Evolutionary conservation across 2,329 filamentous ascomycete genomes (phyloP), one percentile per base, ranked within the genome.

Genomic region (Amesomyces nigricolor): DNA sequence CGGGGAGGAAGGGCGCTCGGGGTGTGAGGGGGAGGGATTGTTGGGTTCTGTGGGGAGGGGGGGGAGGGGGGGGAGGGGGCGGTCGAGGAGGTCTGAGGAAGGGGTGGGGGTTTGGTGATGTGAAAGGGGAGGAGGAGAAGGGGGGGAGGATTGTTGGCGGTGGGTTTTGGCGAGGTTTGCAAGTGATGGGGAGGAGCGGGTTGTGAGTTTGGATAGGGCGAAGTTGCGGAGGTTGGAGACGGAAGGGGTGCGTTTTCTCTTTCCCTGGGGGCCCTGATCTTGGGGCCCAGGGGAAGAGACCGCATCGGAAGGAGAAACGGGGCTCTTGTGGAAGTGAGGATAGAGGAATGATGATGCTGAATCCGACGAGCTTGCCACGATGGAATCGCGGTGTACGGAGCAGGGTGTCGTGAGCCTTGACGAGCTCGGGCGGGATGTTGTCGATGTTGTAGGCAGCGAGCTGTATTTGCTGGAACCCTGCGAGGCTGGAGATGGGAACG

Each of bases 131-230:
- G n/a, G 32, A 16, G 4, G 26, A 9, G 40, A 40, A 29, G n/a
- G 43, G n/a, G 32, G 32, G 30, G 42, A 32, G 17, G 40, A 5
- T 16, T 47, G 32, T 13, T 50, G 54, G n/a, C 58, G 52, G 43
- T 63, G 60, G 32, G 65, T 57, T 35, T 62, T 61, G 39, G 51
- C 61, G 60, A 50, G 58, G 19, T 38, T 57, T 47, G 49, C 61
- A 62, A 43, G 52, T 32, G 60, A 46, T 3, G 58, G 55, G 11
- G 65, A 53, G 10, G 66, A 59, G 9, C 51, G 55, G 22, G 60
- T 61, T 17, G 61, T 53, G n/a, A 58, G 52, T 19, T 51, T 53
- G 30, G 58, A 61, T 13, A 58, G 35, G 11, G 61, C 54, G 8
- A 54, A n/a, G 2, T 57, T 54, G 10, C 57, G 59, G 3, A 58